Evolutionary conservation across 2,329 filamentous ascomycete species (phyloP).

Genomic region (Xylariomycetidae sp.): DNA sequence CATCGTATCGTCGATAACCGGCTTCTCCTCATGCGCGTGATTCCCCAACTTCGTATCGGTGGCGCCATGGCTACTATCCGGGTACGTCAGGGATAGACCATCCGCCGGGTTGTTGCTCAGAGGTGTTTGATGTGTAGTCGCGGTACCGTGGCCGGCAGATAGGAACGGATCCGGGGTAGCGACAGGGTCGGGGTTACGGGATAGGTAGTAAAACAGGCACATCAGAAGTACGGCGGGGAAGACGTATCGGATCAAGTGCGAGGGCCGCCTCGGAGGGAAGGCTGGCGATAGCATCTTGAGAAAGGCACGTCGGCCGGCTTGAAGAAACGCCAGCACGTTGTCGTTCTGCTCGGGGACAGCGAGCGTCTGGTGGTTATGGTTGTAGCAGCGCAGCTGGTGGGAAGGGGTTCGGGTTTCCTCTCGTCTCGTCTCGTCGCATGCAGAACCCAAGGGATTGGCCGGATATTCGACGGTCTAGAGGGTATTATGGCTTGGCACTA

Average conservation of each 20-base stretch:
- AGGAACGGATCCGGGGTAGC: constrained; percentile 12
- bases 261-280: constrained; percentile 37
- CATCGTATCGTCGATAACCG: background rate
- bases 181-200: constrained; percentile 11
- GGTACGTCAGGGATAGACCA: background rate
- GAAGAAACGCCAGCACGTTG: constrained; percentile 16
- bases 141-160: constrained; percentile 9
- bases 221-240: constrained; percentile 31
- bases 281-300: constrained; percentile 32
- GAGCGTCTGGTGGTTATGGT: no score
- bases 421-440: no score
- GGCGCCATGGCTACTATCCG: no score
- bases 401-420: no score
- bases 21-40: background rate
- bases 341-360: no score
- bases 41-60: no score
- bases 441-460: no score
- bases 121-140: constrained; percentile 7
- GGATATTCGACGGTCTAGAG: no score
- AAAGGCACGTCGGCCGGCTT: constrained; percentile 15
- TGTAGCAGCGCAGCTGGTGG: no score
- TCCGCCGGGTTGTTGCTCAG: constrained; percentile 1
- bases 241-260: constrained; percentile 36
- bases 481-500: no score
- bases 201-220: constrained; percentile 29